Evolutionary conservation across 768 basidiomycete genomes (phyloP), one percentile per base, ranked within the genome.

Genomic region (Steccherinum ochraceum): DNA sequence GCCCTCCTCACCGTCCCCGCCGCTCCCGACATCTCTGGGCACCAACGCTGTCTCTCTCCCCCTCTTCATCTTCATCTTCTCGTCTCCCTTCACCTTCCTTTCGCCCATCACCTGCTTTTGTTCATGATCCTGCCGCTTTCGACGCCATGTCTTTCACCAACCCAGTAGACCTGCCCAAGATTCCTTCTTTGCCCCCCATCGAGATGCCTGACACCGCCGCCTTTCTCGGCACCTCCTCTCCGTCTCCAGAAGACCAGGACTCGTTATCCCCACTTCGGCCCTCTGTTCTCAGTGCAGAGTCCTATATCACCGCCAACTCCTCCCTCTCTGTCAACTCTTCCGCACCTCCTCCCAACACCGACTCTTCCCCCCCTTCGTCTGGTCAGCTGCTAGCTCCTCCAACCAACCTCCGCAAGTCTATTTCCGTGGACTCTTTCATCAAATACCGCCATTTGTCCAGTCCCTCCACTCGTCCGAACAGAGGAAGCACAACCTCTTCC

Each of bases 361-460:
- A 64, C 24, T 56, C 60, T 45, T 49, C 58, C 49, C 60, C 62
- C 42, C 51, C 59, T 19, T 52, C 58, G 23, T 52, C 53, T 25
- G 50, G 53, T 26, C 61, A 67, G 30, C 61, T 68, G 49, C 63
- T 67, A 49, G 53, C 60, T 41, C 66, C 70, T 19, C 60, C 71
- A 19, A 68, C 71, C 43, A 65, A 61, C 52, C 76, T 89, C 49
- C 77, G 85, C 59, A 89, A 89, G 69, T 84, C 86, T 24, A 67
- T 85, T 53, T 89, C 88, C 19, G 86, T 83, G 53, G 88, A 89
- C 65, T 89, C 88, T 10, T 84, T 89, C 64, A 75, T 78, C 45
- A 70, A 69, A 27, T 35, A 55, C 53, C 59, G 50, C 41, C 57
- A 49, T n/a, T 26, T 48, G 40, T 25, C 56, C 48, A 52, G 54